Evolutionary conservation across 768 basidiomycete species (phyloP).

Genomic region (Amanita phalloides): DNA sequence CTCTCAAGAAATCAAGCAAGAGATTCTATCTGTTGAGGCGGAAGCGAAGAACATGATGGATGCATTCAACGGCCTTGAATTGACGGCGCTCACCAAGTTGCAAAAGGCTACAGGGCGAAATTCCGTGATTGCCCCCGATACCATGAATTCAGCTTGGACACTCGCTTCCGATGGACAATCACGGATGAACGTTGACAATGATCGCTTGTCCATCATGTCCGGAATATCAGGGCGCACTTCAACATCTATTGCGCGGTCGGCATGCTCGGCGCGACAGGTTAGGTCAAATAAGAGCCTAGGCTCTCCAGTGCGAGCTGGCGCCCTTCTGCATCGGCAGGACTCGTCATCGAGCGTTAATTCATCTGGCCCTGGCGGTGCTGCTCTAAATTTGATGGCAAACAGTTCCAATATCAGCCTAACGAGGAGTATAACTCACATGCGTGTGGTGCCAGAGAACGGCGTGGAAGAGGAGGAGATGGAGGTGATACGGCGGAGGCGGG

Average conservation of each 20-base stretch:
- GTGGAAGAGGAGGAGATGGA: conserved; percentile 46
- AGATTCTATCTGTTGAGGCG: conserved; percentile 60
- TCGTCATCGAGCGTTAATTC: conserved; percentile 55
- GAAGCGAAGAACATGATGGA: conserved; percentile 65
- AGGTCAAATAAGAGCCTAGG: conserved; percentile 23
- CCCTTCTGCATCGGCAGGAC: conserved; percentile 35
- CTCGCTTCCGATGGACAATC: conserved; percentile 24
- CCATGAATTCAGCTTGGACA: conserved; percentile 24
- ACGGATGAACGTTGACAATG: conserved; percentile 32
- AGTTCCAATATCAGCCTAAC: conserved; percentile 38
- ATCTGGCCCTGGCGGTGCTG: conserved; percentile 19
- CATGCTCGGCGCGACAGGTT: conserved; percentile 25
- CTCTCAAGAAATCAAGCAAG: conserved; percentile 51
- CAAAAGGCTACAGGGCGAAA: conserved; percentile 14
- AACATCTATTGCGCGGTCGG: conserved; percentile 34
- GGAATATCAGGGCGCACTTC: conserved; percentile 40
- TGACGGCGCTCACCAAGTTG: conserved; percentile 49
- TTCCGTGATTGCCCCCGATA: conserved; percentile 4
- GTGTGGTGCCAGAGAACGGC: conserved; percentile 41
- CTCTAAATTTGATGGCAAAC: conserved; percentile 23
- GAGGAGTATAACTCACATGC: conserved; percentile 39
- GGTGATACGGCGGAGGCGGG: conserved; percentile 58
- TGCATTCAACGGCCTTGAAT: conserved; percentile 71
- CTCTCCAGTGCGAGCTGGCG: conserved; percentile 18
- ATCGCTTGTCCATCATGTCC: conserved; percentile 43